Conservation (phyloP, 805 yeast species). For the Candida nemodendra region DNA sequence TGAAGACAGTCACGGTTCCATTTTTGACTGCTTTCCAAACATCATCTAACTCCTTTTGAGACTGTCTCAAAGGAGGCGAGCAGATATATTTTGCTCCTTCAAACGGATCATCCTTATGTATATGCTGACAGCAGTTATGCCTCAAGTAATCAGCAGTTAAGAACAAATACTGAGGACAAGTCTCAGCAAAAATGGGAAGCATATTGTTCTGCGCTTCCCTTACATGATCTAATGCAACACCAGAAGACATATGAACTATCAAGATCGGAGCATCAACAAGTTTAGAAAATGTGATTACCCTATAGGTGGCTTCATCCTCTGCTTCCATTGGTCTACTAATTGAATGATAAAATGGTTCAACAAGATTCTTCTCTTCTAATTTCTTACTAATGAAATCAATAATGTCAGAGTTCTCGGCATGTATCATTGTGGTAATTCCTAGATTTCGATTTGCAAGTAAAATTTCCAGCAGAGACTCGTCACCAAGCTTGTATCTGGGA, state of each 20-base stretch:
- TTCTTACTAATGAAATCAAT: conserved; percentile 35
- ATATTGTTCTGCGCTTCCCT: conserved; percentile 40
- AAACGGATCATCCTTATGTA: conserved; percentile 34
- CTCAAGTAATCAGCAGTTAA: conserved; percentile 39
- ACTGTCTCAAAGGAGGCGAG: conserved; percentile 48
- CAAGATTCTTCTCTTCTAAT: conserved; percentile 36
- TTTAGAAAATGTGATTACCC: conserved; percentile 44
- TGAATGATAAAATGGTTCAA: conserved; percentile 46
- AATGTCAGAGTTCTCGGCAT: conserved; percentile 51
- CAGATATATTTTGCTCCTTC: conserved; percentile 51
- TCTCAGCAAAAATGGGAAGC: conserved; percentile 46
- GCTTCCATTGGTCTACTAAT: conserved; percentile 44
- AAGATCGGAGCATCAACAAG: conserved; percentile 45
- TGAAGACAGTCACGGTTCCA: conserved; percentile 47
- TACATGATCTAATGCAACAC: conserved; percentile 40
- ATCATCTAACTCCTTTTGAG: conserved; percentile 38
- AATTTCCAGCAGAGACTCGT: conserved; percentile 39
- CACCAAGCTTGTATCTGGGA: conserved; percentile 40
- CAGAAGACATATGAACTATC: conserved; percentile 49
- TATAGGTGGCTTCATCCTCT: conserved; percentile 50
- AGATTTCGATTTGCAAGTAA: conserved; percentile 39
- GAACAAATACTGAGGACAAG: conserved; percentile 50
- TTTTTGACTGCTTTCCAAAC: conserved; percentile 46
- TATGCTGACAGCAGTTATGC: conserved; percentile 24
- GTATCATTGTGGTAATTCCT: conserved; percentile 48